Conservation (phyloP, 2,329 filamentous ascomycete genomes). For the Trichoderma atrobrunneum region DNA sequence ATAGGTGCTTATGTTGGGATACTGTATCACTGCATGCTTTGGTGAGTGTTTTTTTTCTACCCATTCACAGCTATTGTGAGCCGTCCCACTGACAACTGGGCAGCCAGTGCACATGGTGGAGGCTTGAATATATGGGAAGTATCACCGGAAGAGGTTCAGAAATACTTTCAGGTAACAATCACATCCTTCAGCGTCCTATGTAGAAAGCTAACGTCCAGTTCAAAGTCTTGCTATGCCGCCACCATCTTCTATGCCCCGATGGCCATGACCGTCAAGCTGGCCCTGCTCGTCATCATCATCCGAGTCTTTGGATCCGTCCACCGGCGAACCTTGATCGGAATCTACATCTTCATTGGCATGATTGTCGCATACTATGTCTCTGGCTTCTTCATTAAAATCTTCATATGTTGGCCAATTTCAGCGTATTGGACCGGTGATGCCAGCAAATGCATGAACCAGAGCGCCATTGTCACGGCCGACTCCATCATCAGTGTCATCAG, state of each 20-base stretch:
- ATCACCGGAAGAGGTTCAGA: conserved; percentile 26
- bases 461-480: conserved; percentile 32
- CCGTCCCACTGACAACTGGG: not conserved
- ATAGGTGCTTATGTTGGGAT: conserved; percentile 31
- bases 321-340: conserved; percentile 37
- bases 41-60: conserved; percentile 21
- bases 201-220: not conserved
- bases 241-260: conserved; percentile 46
- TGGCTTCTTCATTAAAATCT: conserved; percentile 41
- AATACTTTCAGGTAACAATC: conserved; percentile 36
- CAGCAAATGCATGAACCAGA: conserved; percentile 37
- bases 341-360: conserved; percentile 38
- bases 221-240: conserved; percentile 40
- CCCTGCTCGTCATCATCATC: conserved; percentile 42
- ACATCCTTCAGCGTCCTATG: not conserved
- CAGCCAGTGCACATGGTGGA: conserved; percentile 33
- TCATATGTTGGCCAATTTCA: conserved; percentile 40
- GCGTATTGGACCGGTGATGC: conserved; percentile 38
- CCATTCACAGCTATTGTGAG: not conserved
- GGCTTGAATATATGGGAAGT: conserved; percentile 38
- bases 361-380: conserved; percentile 41
- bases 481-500: conserved; percentile 33
- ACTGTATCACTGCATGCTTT: conserved; percentile 27
- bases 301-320: conserved; percentile 42
- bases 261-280: conserved; percentile 43